A percentile compares a stretch with the other conserved stretches of the same genome.
These are phyloP conservation scores for Mallotus repandus DNA, from an alignment of 441 rosid species.

Conservation along the genomic window DNA sequence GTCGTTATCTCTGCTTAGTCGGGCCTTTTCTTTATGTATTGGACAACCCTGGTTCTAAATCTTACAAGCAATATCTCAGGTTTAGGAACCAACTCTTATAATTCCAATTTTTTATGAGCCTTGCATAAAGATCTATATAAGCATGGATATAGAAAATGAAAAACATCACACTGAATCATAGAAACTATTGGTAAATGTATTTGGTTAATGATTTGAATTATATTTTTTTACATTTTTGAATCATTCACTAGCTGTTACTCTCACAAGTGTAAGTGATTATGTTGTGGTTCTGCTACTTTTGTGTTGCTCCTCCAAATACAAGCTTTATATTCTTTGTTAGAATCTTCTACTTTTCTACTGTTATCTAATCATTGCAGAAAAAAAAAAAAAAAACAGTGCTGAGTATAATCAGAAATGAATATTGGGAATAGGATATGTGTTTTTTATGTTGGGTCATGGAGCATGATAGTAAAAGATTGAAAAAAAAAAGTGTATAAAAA, in stretches of 20 bases:
- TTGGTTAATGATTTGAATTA: neutral
- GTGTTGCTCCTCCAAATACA: neutral
- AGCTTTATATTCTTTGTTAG: neutral
- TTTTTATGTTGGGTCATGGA: neutral
- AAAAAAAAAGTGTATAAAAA: neutral
- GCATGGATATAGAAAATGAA: neutral
- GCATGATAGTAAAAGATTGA: neutral
- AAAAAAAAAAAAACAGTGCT: neutral
- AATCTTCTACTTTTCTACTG: neutral
- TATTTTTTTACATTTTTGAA: neutral
- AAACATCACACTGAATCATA: neutral
- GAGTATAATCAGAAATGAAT: slow-evolving; percentile 2
- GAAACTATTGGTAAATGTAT: neutral
- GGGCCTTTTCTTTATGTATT: slow-evolving; percentile 89
- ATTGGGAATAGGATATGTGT: neutral
- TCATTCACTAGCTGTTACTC: neutral
- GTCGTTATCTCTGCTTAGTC: slow-evolving; percentile 80
- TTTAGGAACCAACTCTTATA: slow-evolving; percentile 30
- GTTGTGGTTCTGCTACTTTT: neutral
- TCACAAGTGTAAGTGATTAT: neutral
- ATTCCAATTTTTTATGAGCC: slow-evolving; percentile 17
- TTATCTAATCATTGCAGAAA: neutral
- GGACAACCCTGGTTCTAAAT: slow-evolving; percentile 69
- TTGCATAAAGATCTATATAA: neutral
- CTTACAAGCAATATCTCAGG: slow-evolving; percentile 95